Base-by-base conservation (phyloP, 306 rosid species). In the Coriaria nepalensis region DNA sequence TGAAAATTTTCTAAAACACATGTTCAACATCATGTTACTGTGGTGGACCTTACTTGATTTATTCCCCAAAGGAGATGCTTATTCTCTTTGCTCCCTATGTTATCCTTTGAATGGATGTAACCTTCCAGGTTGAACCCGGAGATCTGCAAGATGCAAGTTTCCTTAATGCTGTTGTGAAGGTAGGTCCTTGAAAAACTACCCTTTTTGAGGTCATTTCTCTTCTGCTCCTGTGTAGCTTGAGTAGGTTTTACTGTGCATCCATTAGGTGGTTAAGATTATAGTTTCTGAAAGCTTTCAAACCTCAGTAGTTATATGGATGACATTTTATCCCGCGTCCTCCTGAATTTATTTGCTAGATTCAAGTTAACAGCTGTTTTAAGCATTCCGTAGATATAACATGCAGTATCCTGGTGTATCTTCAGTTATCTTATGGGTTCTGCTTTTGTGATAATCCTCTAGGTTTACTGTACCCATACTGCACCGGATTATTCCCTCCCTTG, bases 401-500 rank as follows among this genome's bases (percentile, higher is more conserved):
- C 15, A 29, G 13, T 32, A 10, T 43, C 34, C 11, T 15, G 20
- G 49, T 45, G 49, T 45, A 45, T 45, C 12, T 42, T 42, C 13
- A 10, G 45, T 6, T 42, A 6, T 42, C 45, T 42, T 40, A 8
- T 54, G n/a, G 32, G 15, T 58, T 6, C 39, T 48, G 14, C 41
- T 47, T 50, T 34, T 50, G 37, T 44, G 35, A 61, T 8, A 43
- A 55, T 47, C 64, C 46, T 39, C 34, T 62, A 90, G 98, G 95
- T 90, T 68, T 90, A 90, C 75, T 84, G 98, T 73, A 90, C 98
- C 10, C 98, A 90, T 53, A 77, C 93, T 2, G 87, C 85, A 6
- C 98, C 98, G 10, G 95, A 90, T 68, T 90, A 90, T 66, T 90
- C 98, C 45, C 94, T 90, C 69, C 98, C 98, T 45, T 90, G 95